Base-by-base conservation (phyloP, 345 rosid genomes). In the Conringia planisiliqua region DNA sequence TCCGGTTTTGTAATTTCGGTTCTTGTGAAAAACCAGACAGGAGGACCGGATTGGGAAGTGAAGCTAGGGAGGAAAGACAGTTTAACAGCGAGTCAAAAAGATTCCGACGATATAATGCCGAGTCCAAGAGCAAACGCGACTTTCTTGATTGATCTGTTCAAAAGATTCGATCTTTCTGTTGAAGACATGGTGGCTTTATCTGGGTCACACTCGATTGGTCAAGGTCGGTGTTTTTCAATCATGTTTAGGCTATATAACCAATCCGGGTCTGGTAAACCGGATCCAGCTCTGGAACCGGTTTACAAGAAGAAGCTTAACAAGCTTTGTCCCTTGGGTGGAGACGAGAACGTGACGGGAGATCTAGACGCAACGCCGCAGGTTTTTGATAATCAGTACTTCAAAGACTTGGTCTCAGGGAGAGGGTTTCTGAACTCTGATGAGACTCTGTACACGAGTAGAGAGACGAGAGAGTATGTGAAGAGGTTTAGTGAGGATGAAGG, bases 391-490 rank as follows among this genome's bases (percentile, higher is more conserved):
- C 85, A 75, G 68, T 95, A 95, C 51, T 95, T 92, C 80, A 90
- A 85, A 72, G 98, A 89, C 71, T 76, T 95, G 90, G 96, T 84
- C 18, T 84, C 83, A 0, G 88, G 96, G 35, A 88, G 87, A 81
- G 98, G 98, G 27, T 92, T 96, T 71, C 80, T 96, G 2, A 96
- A 96, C 68, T 96, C 99, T 13, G 99, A 96, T 52, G 77, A 96
- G 81, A 96, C 93, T 1, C 79, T 92, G 35, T 89, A 76, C 70
- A 89, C 97, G 1, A 81, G 7, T 18, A 58, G 77, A 12, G 75
- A 29, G 75, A 96, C 97, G 8, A 86, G 88, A 43, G 57, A 70
- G 26, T 87, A 78, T 74, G 98, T 89, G 54, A 55, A 18, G 65
- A 59, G 68, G 54, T 96, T 84, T 40, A 85, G 96, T 74, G 50